Evolutionary conservation across 139 green algal genomes (phyloP).

Genomic region (Diplosphaera chodatii): DNA sequence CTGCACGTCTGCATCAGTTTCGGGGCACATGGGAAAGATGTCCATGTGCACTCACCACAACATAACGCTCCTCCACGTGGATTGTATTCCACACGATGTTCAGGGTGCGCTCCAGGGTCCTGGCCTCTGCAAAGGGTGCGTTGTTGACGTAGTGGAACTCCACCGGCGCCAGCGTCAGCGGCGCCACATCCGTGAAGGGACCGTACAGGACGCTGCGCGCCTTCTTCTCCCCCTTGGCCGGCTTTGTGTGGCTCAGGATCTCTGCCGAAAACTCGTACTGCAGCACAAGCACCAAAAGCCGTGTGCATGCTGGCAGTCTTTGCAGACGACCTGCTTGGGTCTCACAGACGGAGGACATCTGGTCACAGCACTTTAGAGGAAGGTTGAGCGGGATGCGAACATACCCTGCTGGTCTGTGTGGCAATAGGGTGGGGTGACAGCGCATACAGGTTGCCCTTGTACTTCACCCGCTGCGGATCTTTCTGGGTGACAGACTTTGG

Average conservation of each 20-base stretch:
- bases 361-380: no score
- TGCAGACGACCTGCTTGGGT: no score
- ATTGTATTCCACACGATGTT: constrained; percentile 88
- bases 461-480: constrained; percentile 71
- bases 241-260: constrained; percentile 40
- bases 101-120: constrained; percentile 65
- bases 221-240: constrained; percentile 10
- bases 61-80: constrained; percentile 84
- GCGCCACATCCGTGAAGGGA: constrained; percentile 33
- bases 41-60: constrained; percentile 25
- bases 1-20: no score
- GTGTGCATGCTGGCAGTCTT: no score
- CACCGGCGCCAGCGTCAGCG: constrained; percentile 35
- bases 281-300: no score
- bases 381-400: background rate
- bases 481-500: constrained; percentile 55
- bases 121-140: constrained; percentile 53
- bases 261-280: constrained; percentile 21
- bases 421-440: constrained; percentile 57
- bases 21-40: no score
- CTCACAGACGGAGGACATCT: no score
- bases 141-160: constrained; percentile 79
- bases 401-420: constrained; percentile 49
- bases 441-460: constrained; percentile 40
- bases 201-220: constrained; percentile 39